Base-by-base conservation (phyloP, 257 asterid genomes). In the Penstemon newberryi region DNA sequence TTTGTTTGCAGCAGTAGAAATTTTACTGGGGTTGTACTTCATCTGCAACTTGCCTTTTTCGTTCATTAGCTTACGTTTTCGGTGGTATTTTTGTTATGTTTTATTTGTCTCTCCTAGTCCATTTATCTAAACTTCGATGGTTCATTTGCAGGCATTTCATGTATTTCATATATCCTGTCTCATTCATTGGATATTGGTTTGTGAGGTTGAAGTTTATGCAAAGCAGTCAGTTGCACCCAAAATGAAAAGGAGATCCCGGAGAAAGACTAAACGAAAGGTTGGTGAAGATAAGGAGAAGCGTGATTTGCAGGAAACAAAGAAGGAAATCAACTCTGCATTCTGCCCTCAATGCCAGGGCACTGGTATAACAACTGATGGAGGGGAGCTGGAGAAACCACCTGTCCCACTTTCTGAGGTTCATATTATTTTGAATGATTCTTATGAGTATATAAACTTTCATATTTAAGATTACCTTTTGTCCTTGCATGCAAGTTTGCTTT, bases 291-390 rank as follows among this genome's bases (percentile, higher is more conserved):
- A 46, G 70, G 77, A 79, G 82, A 83, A 70, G 58, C 73, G 60
- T 19, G 78, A 76, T 60, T 67, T 55, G 56, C 75, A 71, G 63
- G 67, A 73, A 51, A 59, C 44, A 4, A 76, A 43, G 39, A 80
- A 72, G 70, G 77, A 73, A 70, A 80, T 76, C 8, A 43, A 56
- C 76, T 85, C 93, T 7, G 79, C 75, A 38, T 86, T 86, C 71
- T 92, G 98, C 70, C 89, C 96, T 18, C 95, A 92, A 75, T 92
- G 98, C 75, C 98, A 92, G 78, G 98, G 98, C 66, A 92, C 91
- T 66, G 98, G 98, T 58, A 60, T 81, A 65, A 55, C 5, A 45
- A 53, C 81, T 49, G 77, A 81, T 18, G 83, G 82, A 15, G 84
- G 82, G 60, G 92, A 85, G 56, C 83, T 84, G 76, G 98, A 92